phyloP scores from a whole-genome alignment of 2,329 filamentous ascomycete genomes.

The Lachnellula cervina region DNA sequence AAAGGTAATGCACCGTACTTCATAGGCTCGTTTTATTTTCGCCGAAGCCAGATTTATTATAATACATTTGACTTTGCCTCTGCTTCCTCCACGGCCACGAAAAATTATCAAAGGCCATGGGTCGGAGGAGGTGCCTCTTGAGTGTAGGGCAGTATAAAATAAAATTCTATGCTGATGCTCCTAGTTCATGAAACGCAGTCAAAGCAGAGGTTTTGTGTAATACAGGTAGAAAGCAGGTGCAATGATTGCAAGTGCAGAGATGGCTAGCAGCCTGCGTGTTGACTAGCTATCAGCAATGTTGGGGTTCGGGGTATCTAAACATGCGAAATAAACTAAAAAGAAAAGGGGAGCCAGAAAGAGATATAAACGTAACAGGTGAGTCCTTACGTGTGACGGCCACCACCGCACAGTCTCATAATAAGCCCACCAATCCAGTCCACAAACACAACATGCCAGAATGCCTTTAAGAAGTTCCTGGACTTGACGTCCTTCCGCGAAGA shows the following conservation, averaged over 20 bases:
- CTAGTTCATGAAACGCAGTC: background rate
- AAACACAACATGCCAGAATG: slow-evolving; percentile 32
- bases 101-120: background rate
- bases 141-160: background rate
- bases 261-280: slow-evolving; percentile 22
- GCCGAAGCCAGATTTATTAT: too few species aligned
- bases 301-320: background rate
- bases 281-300: slow-evolving; percentile 23
- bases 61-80: background rate
- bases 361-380: slow-evolving; percentile 5
- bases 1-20: too few species aligned
- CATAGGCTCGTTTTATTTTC: too few species aligned
- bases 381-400: slow-evolving; percentile 27
- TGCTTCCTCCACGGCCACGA: background rate
- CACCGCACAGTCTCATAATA: slow-evolving; percentile 26
- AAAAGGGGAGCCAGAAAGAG: background rate
- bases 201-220: slow-evolving; percentile 1
- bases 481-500: slow-evolving; percentile 23
- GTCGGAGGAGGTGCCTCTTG: background rate
- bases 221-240: slow-evolving; percentile 24
- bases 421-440: slow-evolving; percentile 35
- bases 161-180: background rate
- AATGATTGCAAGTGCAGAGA: slow-evolving; percentile 21
- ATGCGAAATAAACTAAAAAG: background rate
- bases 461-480: slow-evolving; percentile 26